Evolutionary conservation across 2,329 filamentous ascomycete genomes (phyloP).

Genomic region (Sphaerulina musiva): DNA sequence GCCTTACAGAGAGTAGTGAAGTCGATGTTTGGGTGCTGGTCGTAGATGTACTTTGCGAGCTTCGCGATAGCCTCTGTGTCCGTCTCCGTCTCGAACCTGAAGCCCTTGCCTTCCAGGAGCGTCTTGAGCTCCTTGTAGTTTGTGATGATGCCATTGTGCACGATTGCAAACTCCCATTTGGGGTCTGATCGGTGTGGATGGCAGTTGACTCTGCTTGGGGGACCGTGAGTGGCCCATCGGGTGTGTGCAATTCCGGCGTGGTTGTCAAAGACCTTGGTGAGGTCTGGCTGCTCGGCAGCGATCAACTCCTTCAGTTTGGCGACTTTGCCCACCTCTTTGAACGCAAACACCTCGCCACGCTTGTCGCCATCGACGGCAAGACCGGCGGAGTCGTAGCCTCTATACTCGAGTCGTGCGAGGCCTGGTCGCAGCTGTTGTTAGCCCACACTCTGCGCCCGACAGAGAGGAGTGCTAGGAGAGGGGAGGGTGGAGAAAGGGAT

Average conservation of each 20-base stretch:
- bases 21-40: constrained; percentile 86
- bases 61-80: constrained; percentile 99
- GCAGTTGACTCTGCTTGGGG: constrained; percentile 90
- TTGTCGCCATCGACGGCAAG: constrained; percentile 95
- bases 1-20: constrained; percentile 97
- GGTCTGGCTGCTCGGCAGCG: constrained; percentile 71
- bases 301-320: constrained; percentile 93
- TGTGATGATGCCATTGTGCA: constrained; percentile 99
- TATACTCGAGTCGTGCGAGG: constrained; percentile 92
- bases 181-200: constrained; percentile 97
- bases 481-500: too few relatives aligned
- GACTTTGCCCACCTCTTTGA: constrained; percentile 99
- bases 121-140: constrained; percentile 99
- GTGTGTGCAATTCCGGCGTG: constrained; percentile 99
- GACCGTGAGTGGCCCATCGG: constrained; percentile 95
- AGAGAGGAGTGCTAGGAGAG: constrained; percentile 11
- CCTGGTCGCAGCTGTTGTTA: constrained; percentile 49
- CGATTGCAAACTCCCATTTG: constrained; percentile 91
- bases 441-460: background rate
- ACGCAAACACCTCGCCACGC: constrained; percentile 94
- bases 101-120: constrained; percentile 86
- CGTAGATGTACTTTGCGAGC: constrained; percentile 95
- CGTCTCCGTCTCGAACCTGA: constrained; percentile 98
- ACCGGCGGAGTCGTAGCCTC: constrained; percentile 96
- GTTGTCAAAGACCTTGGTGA: constrained; percentile 91